Base-by-base conservation (phyloP, 140 eudicot genomes). In the Erigeron philadelphicus region DNA sequence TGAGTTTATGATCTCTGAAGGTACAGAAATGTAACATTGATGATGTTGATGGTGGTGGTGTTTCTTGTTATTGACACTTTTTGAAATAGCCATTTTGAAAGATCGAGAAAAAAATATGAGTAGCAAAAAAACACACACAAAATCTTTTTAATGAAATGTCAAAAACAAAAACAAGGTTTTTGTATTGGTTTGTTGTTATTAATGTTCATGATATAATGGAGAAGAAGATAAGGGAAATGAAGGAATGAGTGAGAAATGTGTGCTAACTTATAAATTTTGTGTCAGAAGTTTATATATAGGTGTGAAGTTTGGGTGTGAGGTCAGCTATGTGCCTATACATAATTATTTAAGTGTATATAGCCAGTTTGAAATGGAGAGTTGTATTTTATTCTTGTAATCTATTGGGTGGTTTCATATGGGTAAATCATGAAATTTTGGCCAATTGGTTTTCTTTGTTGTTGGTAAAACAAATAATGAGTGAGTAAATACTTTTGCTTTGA, bases 1-100 rank as follows among this genome's bases (percentile, higher is more conserved):
- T 31, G 98, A 79, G 84, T 72, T 79, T 56, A 93, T 86, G 52
- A 93, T 76, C 53, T 86, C 88, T 55, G 98, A 86, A 48, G 96
- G 93, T 4, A 88, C 90, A 8, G 98, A 78, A 7, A 92, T 89
- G 83, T 83, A 92, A 46, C 89, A 74, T 64, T 84, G 87, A 15
- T 79, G 87, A 38, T 77, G 78, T 2, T 31, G 38, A 31, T 31
- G 38, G 6, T 31, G 38, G 5, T 31, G 38, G 6, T 72, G 77
- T 13, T 78, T 66, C 74, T 84, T 84, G 79, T 78, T 82, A 78
- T 75, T 87, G 48, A 42, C 84, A 81, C 48, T 77, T 61, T 86
- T 86, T 25, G 88, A 80, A 11, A 82, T 84, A 5, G 88, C 90
- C 96, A 89, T 89, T 31, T 31, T 79, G 61, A 15, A 48, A 58